A percentile compares a stretch with the other conserved stretches of the same genome.
phyloP scores from a whole-genome alignment of 768 basidiomycete species.

The Heimioporus sp. region DNA sequence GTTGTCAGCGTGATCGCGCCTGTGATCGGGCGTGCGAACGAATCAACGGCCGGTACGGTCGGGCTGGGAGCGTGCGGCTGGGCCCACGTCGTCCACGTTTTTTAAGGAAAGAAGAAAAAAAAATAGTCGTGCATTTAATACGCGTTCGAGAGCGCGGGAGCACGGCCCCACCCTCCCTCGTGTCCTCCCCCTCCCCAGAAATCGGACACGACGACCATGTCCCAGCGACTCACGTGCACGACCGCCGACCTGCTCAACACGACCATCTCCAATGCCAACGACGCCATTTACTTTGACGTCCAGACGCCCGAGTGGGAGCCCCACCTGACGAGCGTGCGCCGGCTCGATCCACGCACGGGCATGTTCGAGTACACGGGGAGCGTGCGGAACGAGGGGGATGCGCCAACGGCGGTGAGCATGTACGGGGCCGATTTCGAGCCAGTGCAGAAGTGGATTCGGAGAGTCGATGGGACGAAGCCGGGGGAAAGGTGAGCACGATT shows the following conservation, averaged over 20 bases:
- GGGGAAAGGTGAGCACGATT: conserved; percentile 7
- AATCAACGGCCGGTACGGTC: no score
- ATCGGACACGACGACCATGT: conserved; percentile 5
- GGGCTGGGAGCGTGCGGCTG: no score
- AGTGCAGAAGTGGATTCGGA: conserved; percentile 32
- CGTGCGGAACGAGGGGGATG: conserved; percentile 30
- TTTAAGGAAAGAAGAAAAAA: no score
- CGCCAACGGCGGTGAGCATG: conserved; percentile 30
- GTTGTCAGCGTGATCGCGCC: no score
- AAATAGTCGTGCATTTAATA: no score
- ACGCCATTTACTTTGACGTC: conserved; percentile 40
- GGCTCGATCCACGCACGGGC: conserved; percentile 30
- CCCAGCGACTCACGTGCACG: conserved; percentile 36
- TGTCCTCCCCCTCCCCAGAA: no score
- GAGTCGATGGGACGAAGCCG: conserved; percentile 11
- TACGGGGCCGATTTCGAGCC: conserved; percentile 25
- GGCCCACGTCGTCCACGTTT: no score
- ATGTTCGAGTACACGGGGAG: conserved; percentile 31
- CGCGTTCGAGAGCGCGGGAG: no score
- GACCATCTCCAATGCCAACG: conserved; percentile 36
- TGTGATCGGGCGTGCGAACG: no score
- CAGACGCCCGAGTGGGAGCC: conserved; percentile 38
- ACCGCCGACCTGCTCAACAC: conserved; percentile 38
- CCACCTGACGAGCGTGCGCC: conserved; percentile 32
- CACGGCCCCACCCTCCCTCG: no score